Evolutionary conservation across 2,329 filamentous ascomycete genomes (phyloP).

Genomic region (Talaromyces sp.): DNA sequence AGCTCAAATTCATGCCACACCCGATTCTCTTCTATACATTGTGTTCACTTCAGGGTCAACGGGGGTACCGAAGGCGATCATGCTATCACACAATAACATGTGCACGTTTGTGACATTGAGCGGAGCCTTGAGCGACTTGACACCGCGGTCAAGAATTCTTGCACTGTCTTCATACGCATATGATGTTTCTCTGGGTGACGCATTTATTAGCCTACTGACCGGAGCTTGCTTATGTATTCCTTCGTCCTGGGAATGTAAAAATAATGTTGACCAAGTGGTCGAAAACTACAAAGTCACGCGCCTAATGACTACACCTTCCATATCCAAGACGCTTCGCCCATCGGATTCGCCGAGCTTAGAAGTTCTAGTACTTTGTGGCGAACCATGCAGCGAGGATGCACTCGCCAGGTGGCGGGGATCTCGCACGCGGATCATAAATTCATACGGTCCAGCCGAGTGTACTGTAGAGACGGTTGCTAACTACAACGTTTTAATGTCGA

Average conservation of each 20-base stretch:
- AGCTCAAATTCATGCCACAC: too few species aligned
- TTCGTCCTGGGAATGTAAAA: slow-evolving; percentile 3
- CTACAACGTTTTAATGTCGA: background rate
- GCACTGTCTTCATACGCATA: slow-evolving; percentile 54
- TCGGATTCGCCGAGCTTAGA: background rate
- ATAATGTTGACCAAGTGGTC: background rate
- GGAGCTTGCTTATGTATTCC: slow-evolving; percentile 50
- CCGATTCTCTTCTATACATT: slow-evolving; percentile 31
- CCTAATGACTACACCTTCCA: background rate
- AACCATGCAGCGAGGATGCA: background rate
- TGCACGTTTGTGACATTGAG: slow-evolving; percentile 50
- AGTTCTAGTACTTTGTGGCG: slow-evolving; percentile 2
- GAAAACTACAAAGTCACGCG: background rate
- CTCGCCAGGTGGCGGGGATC: background rate
- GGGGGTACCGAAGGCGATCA: slow-evolving; percentile 51
- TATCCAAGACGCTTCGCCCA: background rate
- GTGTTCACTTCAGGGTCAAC: slow-evolving; percentile 57
- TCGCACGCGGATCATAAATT: background rate
- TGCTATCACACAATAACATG: slow-evolving; percentile 56
- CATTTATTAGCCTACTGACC: slow-evolving; percentile 53
- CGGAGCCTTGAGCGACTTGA: slow-evolving; percentile 42
- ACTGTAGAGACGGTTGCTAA: background rate
- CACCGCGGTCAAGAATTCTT: slow-evolving; percentile 52
- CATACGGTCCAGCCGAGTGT: slow-evolving; percentile 4
- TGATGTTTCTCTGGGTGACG: slow-evolving; percentile 50